Base-by-base conservation (phyloP, 805 yeast species). In the Yamadazyma philogaea region DNA sequence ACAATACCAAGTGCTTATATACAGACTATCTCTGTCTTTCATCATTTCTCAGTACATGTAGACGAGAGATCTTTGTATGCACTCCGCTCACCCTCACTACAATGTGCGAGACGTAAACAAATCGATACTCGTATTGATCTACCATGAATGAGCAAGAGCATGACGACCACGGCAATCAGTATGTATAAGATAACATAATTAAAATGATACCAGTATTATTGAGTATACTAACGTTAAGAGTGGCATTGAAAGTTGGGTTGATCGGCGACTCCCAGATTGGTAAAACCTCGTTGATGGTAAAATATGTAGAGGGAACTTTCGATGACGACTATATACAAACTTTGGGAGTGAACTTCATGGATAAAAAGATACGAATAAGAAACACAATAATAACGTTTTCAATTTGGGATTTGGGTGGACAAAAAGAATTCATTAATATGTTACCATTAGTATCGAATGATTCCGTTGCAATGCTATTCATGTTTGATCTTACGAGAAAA, bases 181-280 rank as follows among this genome's bases (percentile, higher is more conserved):
- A 47, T 42, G 51, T 47, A 32, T 8, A 34, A 7, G 12, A 16
- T 2, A 12, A 17, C 30, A 27, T 22, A 18, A 10, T n/a, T 12
- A 11, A 24, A 12, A 40, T 20, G n/a, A 27, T 21, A 12, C 16
- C 10, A 18, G 21, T 3, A 20, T 18, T 20, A 22, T 7, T 19
- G 38, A 34, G 21, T 8, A 11, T 46, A 61, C 63, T 57, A 61
- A 61, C 50, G 11, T 54, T 40, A 27, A 70, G 75, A 45, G 85
- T 82, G 21, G 79, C 87, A 1, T 66, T 91, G 37, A 93, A 91
- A 55, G 89, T 91, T 15, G 98, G 97, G 2, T 77, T 91, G 36
- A 79, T 91, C 38, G 99, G 99, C 5, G 98, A 91, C 63, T 95
- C 96, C 2, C 95, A 88, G 56, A 89, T 90, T 5, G 99, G 99